Conservation (phyloP, 1,139 yeast genomes). For the Yamadazyma atlantica region DNA sequence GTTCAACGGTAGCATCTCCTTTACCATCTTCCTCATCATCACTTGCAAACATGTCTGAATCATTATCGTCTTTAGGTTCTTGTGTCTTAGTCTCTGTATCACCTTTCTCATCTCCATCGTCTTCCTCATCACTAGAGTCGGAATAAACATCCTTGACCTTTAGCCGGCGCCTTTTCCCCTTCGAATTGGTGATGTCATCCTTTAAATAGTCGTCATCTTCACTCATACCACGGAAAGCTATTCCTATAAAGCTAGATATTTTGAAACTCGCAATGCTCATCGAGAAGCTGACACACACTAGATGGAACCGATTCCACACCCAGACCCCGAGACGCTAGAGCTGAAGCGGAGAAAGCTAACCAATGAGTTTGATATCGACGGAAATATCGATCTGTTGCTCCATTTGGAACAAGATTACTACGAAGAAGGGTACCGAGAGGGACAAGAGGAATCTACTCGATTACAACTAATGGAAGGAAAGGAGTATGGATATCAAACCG, state of each 20-base stretch:
- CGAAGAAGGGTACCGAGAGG: conserved; percentile 60
- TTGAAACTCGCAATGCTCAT: conserved; percentile 8
- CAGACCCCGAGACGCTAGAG: background rate
- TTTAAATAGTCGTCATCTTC: conserved; percentile 16
- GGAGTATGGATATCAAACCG: conserved; percentile 77
- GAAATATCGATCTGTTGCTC: conserved; percentile 49
- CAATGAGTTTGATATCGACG: conserved; percentile 16
- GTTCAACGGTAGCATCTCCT: conserved; percentile 4
- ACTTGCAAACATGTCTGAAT: conserved; percentile 44
- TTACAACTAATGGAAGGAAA: conserved; percentile 63
- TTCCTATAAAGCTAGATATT: too few species aligned
- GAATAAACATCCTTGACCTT: conserved; percentile 31
- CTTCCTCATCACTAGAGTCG: conserved; percentile 23
- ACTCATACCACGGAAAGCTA: too few species aligned
- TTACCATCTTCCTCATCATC: conserved; percentile 18
- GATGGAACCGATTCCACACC: background rate
- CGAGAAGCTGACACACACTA: background rate
- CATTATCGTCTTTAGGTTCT: conserved; percentile 11
- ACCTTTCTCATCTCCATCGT: conserved; percentile 6
- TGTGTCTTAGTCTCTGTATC: conserved; percentile 6
- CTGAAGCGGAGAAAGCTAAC: conserved; percentile 9
- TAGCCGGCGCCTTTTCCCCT: conserved; percentile 20
- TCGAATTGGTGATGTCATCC: conserved; percentile 28
- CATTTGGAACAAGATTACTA: conserved; percentile 59
- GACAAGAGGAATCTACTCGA: conserved; percentile 42